Percentiles rank a stretch among this genome's conserved stretches.
Evolutionary conservation across 306 rosid species (phyloP).

Genomic region (Coriaria nepalensis): DNA sequence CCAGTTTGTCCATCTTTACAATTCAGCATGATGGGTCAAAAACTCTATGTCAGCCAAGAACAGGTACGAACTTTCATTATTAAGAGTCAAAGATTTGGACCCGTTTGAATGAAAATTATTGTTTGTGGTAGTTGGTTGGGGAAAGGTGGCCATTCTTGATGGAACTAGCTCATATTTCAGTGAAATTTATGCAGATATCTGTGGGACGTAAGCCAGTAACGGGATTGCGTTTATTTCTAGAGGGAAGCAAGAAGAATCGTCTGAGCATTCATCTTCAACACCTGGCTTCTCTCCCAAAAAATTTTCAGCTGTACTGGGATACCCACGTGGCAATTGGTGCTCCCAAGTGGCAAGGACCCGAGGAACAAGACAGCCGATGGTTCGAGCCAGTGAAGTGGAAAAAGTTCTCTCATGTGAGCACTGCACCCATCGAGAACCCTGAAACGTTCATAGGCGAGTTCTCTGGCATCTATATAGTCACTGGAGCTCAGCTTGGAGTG

Average conservation of each 20-base stretch:
- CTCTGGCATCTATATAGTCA: slow-evolving; percentile 50
- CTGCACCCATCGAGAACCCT: slow-evolving; percentile 67
- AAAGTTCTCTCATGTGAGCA: slow-evolving; percentile 75
- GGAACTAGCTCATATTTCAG: too few relatives aligned
- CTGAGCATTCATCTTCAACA: slow-evolving; percentile 74
- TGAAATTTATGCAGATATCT: slow-evolving; percentile 40
- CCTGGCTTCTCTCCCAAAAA: slow-evolving; percentile 62
- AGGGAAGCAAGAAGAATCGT: slow-evolving; percentile 69
- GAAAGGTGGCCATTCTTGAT: too few relatives aligned
- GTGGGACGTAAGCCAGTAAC: slow-evolving; percentile 85
- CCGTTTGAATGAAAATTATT: too few relatives aligned
- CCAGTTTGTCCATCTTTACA: slow-evolving; percentile 93
- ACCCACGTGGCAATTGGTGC: slow-evolving; percentile 67
- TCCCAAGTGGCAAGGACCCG: slow-evolving; percentile 82
- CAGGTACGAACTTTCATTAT: slow-evolving; percentile 34
- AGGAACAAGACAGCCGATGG: slow-evolving; percentile 91
- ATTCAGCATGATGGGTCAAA: slow-evolving; percentile 95
- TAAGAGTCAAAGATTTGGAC: too few relatives aligned
- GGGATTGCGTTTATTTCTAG: slow-evolving; percentile 55
- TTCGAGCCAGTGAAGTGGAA: slow-evolving; percentile 81
- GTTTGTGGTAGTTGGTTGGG: too few relatives aligned
- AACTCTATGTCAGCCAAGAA: slow-evolving; percentile 79
- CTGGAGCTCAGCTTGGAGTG: slow-evolving; percentile 83
- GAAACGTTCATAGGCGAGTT: slow-evolving; percentile 50
- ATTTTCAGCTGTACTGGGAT: slow-evolving; percentile 65